Base-by-base conservation (phyloP, 768 basidiomycete species). In the Pleurotus sapidus region DNA sequence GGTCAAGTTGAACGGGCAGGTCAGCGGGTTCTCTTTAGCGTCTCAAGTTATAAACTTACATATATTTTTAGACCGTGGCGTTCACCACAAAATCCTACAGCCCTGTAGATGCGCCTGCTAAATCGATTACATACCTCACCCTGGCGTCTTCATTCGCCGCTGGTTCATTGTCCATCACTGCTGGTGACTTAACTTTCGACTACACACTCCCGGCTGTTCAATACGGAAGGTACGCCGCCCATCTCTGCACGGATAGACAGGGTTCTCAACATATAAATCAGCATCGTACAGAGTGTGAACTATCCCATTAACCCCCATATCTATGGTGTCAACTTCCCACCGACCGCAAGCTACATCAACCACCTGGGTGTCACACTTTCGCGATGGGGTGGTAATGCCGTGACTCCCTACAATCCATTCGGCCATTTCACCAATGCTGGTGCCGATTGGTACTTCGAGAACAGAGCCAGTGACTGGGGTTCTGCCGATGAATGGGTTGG, bases 311-410 rank as follows among this genome's bases (percentile, higher is more conserved):
- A 72, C 56, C 76, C 79, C 1, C 66, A 68, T 43, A 74, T 83
- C 46, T 84, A 84, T 57, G 82, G 82, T 47, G 77, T 83, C 58
- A 83, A 83, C 65, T 84, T 80, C 72, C 81, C 82, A 1, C 73
- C 79, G 0, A 70, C 64, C 50, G 74, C 76, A 7, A 63, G 66
- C 49, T 81, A 81, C 63, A 75, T 84, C 58, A 61, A 77, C 39
- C 69, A 77, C 55, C 70, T 83, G 17, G 82, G 82, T 50, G 71
- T 80, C 4, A 76, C 80, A 5, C 71, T 82, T 50, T 75, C 75
- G 48, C 77, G 81, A 42, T 82, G 81, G 81, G 81, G 81, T 55
- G 81, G 81, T 42, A 81, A 80, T 57, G 79, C 81, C 18, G 80
- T 80, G 4, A 83, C 80, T 4, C 77, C 81, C 3, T 83, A 83